Evolutionary conservation across 495 filamentous ascomycete genomes (phyloP).

Genomic region (Tuber indicum): DNA sequence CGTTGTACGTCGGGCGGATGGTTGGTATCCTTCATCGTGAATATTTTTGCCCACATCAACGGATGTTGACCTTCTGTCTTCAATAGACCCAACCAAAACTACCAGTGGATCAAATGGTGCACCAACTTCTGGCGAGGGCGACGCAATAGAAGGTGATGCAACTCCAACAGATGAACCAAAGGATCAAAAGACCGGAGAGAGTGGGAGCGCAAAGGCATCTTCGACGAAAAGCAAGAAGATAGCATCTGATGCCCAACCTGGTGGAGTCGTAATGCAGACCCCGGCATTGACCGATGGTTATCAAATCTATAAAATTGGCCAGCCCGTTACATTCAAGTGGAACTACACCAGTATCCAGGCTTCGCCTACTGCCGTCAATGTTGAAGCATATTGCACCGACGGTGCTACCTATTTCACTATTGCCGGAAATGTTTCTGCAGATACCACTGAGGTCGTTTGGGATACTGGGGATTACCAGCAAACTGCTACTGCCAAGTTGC

Average conservation of each 20-base stretch:
- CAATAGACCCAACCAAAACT: constrained; percentile 11
- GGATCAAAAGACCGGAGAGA: constrained; percentile 28
- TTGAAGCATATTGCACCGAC: constrained; percentile 67
- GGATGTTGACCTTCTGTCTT: constrained; percentile 16
- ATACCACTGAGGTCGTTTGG: constrained; percentile 61
- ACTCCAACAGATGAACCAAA: constrained; percentile 12
- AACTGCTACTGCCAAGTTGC: constrained; percentile 48
- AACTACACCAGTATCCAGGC: constrained; percentile 86
- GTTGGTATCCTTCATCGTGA: constrained; percentile 6
- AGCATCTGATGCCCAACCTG: constrained; percentile 59
- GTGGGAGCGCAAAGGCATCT: constrained; percentile 43
- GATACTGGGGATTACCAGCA: constrained; percentile 67
- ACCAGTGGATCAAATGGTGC: constrained; percentile 1
- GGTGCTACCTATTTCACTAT: constrained; percentile 63
- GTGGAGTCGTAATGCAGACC: constrained; percentile 75
- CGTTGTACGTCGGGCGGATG: constrained; percentile 13
- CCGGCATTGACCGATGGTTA: constrained; percentile 55
- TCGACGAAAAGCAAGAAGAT: constrained; percentile 48
- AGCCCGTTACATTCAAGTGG: constrained; percentile 81
- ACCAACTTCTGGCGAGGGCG: constrained; percentile 32
- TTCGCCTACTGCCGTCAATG: constrained; percentile 70
- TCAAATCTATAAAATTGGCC: constrained; percentile 81
- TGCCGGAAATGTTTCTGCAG: constrained; percentile 56
- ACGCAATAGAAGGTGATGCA: constrained; percentile 30
- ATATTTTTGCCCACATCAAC: constrained; percentile 6